These are phyloP conservation scores for Wickerhamomyces bovis DNA, from an alignment of 805 yeast genomes.

Conservation along the genomic window DNA sequence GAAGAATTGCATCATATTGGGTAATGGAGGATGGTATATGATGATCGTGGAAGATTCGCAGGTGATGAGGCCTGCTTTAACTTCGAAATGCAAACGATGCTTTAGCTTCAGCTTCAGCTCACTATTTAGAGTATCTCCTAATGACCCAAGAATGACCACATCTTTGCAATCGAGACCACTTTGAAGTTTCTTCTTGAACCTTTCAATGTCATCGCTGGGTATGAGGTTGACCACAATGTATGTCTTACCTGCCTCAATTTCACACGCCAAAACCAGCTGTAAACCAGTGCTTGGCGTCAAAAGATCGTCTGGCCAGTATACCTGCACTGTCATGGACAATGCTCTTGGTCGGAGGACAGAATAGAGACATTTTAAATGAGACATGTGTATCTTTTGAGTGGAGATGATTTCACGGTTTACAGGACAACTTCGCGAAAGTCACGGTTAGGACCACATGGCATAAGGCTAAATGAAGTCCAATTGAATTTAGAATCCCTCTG, in stretches of 20 bases:
- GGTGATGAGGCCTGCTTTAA: constrained; percentile 2
- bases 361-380: neutral
- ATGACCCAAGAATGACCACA: neutral
- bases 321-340: constrained; percentile 14
- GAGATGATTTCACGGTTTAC: neutral
- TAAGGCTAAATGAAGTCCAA: too few species aligned
- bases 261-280: neutral
- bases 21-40: constrained; percentile 66
- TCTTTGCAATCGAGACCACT: neutral
- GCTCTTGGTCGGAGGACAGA: neutral
- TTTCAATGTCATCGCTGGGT: neutral
- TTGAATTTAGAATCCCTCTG: too few species aligned
- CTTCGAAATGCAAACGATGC: neutral
- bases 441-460: too few species aligned
- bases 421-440: neutral
- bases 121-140: neutral
- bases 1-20: constrained; percentile 66
- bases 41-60: constrained; percentile 29
- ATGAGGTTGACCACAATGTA: neutral
- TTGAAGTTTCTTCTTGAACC: neutral
- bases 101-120: too few species aligned
- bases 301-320: constrained; percentile 30
- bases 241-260: neutral
- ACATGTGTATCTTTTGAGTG: neutral
- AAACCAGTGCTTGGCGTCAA: constrained; percentile 2